Conservation (phyloP, 1,284 basidiomycete genomes). For the Irpex lacteus region DNA sequence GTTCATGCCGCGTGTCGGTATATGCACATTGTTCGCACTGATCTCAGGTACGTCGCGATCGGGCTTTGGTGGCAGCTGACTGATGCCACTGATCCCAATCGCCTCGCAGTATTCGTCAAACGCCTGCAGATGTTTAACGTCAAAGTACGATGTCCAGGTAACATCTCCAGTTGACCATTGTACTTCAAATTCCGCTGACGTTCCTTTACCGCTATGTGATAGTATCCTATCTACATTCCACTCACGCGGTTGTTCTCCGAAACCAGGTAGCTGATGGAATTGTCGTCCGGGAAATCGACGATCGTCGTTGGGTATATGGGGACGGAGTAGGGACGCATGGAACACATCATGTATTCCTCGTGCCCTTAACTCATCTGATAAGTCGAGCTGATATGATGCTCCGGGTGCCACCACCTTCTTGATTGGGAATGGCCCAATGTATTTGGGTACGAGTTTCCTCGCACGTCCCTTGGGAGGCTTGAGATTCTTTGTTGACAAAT, state of each 20-base stretch:
- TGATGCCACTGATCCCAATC: neutral
- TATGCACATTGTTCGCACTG: neutral
- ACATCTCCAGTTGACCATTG: slow-evolving; percentile 32
- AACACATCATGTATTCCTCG: slow-evolving; percentile 28
- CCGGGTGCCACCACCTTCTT: neutral
- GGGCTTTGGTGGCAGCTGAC: neutral
- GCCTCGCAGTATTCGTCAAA: neutral
- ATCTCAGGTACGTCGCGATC: neutral
- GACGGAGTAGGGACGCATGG: slow-evolving; percentile 26
- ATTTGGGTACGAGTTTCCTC: slow-evolving; percentile 23
- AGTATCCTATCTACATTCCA: slow-evolving; percentile 21
- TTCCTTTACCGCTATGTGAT: slow-evolving; percentile 24
- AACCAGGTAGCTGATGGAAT: slow-evolving; percentile 5
- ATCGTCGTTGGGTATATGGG: slow-evolving; percentile 28
- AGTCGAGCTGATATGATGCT: slow-evolving; percentile 24
- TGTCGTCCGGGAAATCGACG: slow-evolving; percentile 25
- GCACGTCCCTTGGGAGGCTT: slow-evolving; percentile 26
- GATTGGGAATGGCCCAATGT: slow-evolving; percentile 3
- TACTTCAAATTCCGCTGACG: slow-evolving; percentile 27
- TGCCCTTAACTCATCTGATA: slow-evolving; percentile 22
- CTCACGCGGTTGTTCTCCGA: slow-evolving; percentile 15
- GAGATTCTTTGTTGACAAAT: slow-evolving; percentile 35
- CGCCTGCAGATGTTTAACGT: slow-evolving; percentile 18
- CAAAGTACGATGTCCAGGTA: slow-evolving; percentile 29
- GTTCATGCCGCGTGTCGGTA: neutral